Percentiles rank a stretch among this genome's conserved stretches.
Evolutionary conservation across 2,329 filamentous ascomycete species (phyloP).

Genomic region (Penicillium freii): DNA sequence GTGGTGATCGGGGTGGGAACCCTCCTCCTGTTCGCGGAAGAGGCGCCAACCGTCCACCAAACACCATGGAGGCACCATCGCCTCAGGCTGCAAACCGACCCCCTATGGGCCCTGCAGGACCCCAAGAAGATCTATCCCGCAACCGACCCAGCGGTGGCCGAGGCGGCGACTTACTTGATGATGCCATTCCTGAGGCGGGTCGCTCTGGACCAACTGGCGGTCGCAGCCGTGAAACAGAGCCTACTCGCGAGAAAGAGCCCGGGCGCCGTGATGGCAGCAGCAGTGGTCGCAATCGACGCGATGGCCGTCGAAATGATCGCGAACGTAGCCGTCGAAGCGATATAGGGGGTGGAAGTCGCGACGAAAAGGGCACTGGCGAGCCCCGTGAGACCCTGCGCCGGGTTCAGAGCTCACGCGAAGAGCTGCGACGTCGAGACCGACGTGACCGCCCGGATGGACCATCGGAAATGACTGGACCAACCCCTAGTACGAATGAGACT

Average conservation of each 20-base stretch:
- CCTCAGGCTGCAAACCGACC: conserved; percentile 32
- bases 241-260: conserved; percentile 34
- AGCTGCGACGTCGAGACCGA: conserved; percentile 35
- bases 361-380: conserved; percentile 27
- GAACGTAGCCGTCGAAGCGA: conserved; percentile 38
- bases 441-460: conserved; percentile 38
- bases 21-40: conserved; percentile 42
- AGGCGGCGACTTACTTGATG: conserved; percentile 34
- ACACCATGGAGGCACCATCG: conserved; percentile 31
- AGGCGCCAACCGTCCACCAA: conserved; percentile 38
- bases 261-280: conserved; percentile 31
- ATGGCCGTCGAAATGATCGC: conserved; percentile 37
- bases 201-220: conserved; percentile 32
- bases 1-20: conserved; percentile 32
- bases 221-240: conserved; percentile 18
- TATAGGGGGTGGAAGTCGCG: conserved; percentile 21
- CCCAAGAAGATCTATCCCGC: conserved; percentile 32
- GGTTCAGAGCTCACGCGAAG: conserved; percentile 33
- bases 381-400: conserved; percentile 35
- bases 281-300: conserved; percentile 30
- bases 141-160: conserved; percentile 32
- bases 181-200: conserved; percentile 32
- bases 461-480: conserved; percentile 17
- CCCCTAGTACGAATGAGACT: conserved; percentile 6
- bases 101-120: conserved; percentile 29